Evolutionary conservation across 2,329 filamentous ascomycete species (phyloP).

Genomic region (Cryphonectria nitschkei): DNA sequence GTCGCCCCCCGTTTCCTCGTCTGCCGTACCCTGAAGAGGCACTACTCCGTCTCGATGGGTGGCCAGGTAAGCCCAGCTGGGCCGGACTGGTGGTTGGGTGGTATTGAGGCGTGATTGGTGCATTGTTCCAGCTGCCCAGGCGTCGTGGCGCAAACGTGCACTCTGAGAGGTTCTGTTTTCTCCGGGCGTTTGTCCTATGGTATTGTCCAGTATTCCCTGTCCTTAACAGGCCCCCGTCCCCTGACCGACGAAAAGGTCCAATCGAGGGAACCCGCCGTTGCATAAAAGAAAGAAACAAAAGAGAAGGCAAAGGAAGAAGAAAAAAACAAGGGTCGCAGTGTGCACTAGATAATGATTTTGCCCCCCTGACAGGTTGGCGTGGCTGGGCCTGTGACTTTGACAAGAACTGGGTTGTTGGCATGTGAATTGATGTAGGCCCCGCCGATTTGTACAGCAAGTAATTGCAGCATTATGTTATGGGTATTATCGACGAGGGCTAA

Average conservation of each 20-base stretch:
- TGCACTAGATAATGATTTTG: not conserved
- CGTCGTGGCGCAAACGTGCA: not conserved
- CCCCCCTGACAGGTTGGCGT: not conserved
- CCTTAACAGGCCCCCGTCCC: no score
- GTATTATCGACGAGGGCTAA: constrained; percentile 2
- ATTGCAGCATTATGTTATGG: not conserved
- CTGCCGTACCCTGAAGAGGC: not conserved
- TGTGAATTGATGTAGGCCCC: not conserved
- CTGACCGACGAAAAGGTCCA: not conserved
- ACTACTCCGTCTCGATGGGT: not conserved
- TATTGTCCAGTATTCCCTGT: no score
- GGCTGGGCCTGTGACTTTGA: not conserved
- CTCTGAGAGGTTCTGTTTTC: not conserved
- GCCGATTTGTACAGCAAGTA: not conserved
- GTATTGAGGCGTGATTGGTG: not conserved
- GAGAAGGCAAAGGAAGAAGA: no score
- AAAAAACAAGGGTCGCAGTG: not conserved
- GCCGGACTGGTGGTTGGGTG: not conserved
- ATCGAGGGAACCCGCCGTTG: not conserved
- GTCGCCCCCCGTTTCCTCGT: not conserved
- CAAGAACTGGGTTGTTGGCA: not conserved
- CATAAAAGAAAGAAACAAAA: not conserved
- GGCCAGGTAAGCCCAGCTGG: not conserved
- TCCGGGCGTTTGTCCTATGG: no score
- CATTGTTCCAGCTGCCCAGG: no score